Evolutionary conservation across 192 early-diverging fungal species (phyloP).

Genomic region (Glomus cerebriforme): DNA sequence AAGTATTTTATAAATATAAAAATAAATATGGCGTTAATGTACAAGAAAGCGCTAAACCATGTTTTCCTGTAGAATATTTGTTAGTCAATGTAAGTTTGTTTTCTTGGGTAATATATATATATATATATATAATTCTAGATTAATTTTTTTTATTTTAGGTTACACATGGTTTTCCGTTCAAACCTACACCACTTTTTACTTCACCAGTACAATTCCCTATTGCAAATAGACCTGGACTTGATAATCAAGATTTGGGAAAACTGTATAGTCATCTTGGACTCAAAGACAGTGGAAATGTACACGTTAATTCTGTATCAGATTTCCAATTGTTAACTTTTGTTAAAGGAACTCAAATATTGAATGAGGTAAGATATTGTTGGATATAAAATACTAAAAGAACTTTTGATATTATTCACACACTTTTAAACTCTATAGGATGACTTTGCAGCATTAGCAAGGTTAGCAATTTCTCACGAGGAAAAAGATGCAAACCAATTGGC

Average conservation of each 20-base stretch:
- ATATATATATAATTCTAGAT: neutral
- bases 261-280: constrained; percentile 57
- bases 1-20: constrained; percentile 94
- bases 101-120: constrained; percentile 15
- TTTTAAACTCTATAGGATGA: constrained; percentile 42
- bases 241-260: constrained; percentile 57
- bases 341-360: constrained; percentile 64
- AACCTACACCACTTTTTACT: constrained; percentile 74
- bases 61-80: constrained; percentile 96
- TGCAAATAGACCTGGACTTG: constrained; percentile 73
- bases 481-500: constrained; percentile 41
- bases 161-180: constrained; percentile 89
- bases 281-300: constrained; percentile 36
- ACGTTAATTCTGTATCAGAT: constrained; percentile 67
- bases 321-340: constrained; percentile 86
- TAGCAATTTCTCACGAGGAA: constrained; percentile 40
- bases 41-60: constrained; percentile 87
- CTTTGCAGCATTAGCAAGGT: constrained; percentile 50
- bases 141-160: constrained; percentile 51
- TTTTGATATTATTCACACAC: too few relatives aligned
- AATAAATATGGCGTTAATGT: constrained; percentile 93
- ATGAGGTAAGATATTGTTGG: constrained; percentile 25
- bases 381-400: too few relatives aligned
- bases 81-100: constrained; percentile 78
- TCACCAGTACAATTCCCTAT: constrained; percentile 63